Base-by-base conservation (phyloP, 1,139 yeast genomes). In the Pichia sp. region DNA sequence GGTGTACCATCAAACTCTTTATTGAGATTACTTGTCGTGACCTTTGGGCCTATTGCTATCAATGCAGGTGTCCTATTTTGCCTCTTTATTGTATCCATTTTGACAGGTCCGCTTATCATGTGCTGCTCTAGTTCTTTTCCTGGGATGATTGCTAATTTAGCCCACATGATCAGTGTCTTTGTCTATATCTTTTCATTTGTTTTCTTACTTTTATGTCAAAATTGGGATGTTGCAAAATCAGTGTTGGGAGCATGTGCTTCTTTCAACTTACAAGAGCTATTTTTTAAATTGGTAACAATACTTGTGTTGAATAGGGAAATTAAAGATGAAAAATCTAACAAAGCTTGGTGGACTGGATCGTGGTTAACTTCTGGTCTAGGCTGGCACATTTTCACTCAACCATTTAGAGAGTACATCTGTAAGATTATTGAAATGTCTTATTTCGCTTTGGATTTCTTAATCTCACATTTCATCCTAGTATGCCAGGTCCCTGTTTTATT, bases 311-410 rank as follows among this genome's bases (percentile, higher is more conserved):
- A 80, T 2, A 74, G 79, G 49, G 88, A 82, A 60, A 73, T 76
- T 53, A 72, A 73, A 50, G 78, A 78, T 54, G 83, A 79, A 55
- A 71, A 73, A 54, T 67, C 80, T 0, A 82, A 81, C 58, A 70
- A 71, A 49, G 81, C 85, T 0, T 83, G 87, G 87, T 83, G 88
- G 88, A 79, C 85, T 3, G 88, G 88, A 0, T 79, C 76, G 59
- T 83, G 88, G 88, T 59, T 77, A 4, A 73, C 75, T 0, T 74
- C 84, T 0, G 81, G 80, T 0, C 66, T 81, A 13, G 84, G 85
- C 0, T 76, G 79, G 77, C 67, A 72, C 46, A 68, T 76, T 0
- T 58, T 81, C 6, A 73, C 81, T 0, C 85, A 81, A 56, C 86
- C 86, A 0, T 62, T 75, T 3, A 68, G 87, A 56, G 87, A 82